Conservation (phyloP, 345 rosid species). For the Trapa incisa region DNA sequence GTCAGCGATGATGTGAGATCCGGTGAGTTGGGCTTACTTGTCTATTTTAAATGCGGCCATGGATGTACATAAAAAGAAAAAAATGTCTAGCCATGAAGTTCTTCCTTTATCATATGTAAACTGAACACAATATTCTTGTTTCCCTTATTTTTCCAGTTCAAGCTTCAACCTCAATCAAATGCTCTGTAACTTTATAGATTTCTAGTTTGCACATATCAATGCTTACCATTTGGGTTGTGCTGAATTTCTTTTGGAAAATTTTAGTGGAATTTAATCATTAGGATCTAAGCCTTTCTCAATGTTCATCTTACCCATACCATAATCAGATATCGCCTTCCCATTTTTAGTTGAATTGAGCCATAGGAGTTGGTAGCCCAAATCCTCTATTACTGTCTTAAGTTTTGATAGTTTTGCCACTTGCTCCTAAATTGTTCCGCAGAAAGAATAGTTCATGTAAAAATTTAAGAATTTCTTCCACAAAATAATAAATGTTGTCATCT, state of each 20-base stretch:
- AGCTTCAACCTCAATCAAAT: not conserved
- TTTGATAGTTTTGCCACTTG: not conserved
- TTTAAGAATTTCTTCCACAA: too few species aligned
- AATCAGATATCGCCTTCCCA: not conserved
- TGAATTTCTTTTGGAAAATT: not conserved
- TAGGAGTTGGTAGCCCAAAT: not conserved
- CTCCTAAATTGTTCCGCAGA: not conserved
- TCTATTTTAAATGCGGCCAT: not conserved
- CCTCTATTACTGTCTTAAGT: not conserved
- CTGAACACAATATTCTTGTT: not conserved
- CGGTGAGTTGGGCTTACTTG: conserved; percentile 27
- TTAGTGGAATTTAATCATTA: not conserved
- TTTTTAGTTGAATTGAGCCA: not conserved
- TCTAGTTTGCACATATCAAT: not conserved
- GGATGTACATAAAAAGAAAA: not conserved
- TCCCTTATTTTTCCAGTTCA: not conserved
- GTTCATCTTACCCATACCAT: not conserved
- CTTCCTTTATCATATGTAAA: not conserved
- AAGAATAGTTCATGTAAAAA: too few species aligned
- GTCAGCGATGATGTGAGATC: conserved; percentile 92
- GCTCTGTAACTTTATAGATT: not conserved
- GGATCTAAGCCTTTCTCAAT: not conserved
- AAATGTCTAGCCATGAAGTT: not conserved
- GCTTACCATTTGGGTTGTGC: not conserved
- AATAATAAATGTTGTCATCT: too few species aligned